Evolutionary conservation across 2,329 filamentous ascomycete genomes (phyloP).

Genomic region (Cryphonectria parasitica): DNA sequence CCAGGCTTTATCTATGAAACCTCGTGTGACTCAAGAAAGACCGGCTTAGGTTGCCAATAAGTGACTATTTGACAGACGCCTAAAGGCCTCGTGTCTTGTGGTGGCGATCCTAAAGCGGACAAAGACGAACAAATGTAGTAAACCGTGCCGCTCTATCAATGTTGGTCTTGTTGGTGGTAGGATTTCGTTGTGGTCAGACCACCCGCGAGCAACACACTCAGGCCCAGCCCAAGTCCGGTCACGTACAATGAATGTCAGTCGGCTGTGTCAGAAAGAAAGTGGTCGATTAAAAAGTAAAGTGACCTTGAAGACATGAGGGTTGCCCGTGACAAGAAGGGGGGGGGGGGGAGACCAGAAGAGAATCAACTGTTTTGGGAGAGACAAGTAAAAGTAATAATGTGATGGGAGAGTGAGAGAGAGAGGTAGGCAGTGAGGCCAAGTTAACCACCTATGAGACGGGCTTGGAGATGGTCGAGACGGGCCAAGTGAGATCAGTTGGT

Average conservation of each 20-base stretch:
- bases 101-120: conserved; percentile 21
- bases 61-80: not conserved
- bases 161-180: not conserved
- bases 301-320: conserved; percentile 40
- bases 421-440: conserved; percentile 19
- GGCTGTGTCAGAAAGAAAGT: conserved; percentile 41
- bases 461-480: conserved; percentile 27
- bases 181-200: conserved; percentile 21
- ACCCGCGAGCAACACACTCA: conserved; percentile 17
- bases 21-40: not conserved
- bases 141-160: conserved; percentile 13
- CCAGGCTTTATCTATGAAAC: not conserved
- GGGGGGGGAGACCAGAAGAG: not conserved
- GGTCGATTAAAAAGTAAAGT: conserved; percentile 33
- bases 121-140: conserved; percentile 27
- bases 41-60: not conserved
- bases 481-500: conserved; percentile 23
- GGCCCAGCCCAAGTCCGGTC: conserved; percentile 26
- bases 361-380: not conserved
- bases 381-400: conserved; percentile 8
- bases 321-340: conserved; percentile 36
- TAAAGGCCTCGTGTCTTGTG: conserved; percentile 8
- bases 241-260: conserved; percentile 36
- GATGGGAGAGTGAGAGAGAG: not conserved
- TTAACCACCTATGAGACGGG: conserved; percentile 19